These are phyloP conservation scores for Flaveria floridana DNA, from an alignment of 140 eudicot genomes.

Conservation along the genomic window DNA sequence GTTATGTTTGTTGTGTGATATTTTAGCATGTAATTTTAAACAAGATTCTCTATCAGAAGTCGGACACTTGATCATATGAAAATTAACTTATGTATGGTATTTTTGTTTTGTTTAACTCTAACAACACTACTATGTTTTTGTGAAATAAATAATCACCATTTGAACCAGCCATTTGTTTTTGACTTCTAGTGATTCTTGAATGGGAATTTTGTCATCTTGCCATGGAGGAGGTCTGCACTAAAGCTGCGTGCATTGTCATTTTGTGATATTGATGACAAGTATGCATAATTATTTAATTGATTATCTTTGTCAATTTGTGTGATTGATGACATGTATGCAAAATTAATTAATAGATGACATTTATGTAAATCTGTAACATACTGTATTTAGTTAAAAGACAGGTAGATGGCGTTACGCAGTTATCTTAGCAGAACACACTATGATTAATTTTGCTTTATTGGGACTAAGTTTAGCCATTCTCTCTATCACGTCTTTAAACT, in stretches of 20 bases:
- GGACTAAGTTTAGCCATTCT: not conserved
- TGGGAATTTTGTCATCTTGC: not conserved
- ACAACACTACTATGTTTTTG: not conserved
- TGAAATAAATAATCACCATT: not conserved
- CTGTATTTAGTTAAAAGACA: not conserved
- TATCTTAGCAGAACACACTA: not conserved
- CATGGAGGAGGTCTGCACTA: not conserved
- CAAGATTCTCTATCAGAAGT: not conserved
- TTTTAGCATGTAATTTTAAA: not conserved
- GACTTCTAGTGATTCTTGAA: not conserved
- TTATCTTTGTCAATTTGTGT: slow-evolving; percentile 18
- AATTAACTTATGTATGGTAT: not conserved
- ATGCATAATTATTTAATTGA: not conserved
- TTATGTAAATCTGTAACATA: not conserved
- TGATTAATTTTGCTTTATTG: not conserved
- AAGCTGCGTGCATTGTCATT: not conserved
- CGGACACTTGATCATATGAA: not conserved
- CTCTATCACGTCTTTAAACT: not conserved
- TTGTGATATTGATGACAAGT: slow-evolving; percentile 19
- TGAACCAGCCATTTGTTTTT: not conserved
- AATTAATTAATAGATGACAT: not conserved
- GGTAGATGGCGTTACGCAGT: not conserved
- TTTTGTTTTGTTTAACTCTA: slow-evolving; percentile 5
- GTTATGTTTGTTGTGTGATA: not conserved
- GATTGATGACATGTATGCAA: slow-evolving; percentile 8